These are phyloP conservation scores for Blastocystis sp. DNA, from an alignment of 352 stramenopile genomes.

Conservation along the genomic window DNA sequence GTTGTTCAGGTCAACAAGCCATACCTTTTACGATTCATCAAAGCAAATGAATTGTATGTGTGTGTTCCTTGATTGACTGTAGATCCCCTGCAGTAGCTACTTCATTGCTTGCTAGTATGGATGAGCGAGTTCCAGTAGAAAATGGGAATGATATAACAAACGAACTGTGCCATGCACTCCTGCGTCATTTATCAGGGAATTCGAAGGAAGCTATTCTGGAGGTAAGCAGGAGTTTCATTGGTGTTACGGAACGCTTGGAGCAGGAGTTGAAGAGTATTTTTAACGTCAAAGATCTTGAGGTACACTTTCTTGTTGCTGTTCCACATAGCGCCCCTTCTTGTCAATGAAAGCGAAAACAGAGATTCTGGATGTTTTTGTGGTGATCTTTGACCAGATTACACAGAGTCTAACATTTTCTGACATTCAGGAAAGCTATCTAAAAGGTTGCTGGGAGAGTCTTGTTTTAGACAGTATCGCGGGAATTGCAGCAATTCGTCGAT, in stretches of 20 bases:
- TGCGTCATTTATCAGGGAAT: not conserved
- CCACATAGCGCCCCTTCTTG: not conserved
- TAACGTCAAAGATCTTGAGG: conserved; percentile 20
- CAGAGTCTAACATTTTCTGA: not conserved
- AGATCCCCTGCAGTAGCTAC: not conserved
- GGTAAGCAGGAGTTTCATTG: not conserved
- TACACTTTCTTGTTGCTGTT: not conserved
- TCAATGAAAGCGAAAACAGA: not conserved
- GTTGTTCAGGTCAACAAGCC: not conserved
- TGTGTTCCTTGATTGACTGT: not conserved
- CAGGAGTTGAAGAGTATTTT: not conserved
- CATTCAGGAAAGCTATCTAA: not conserved
- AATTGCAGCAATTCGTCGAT: not conserved
- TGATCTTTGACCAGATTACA: not conserved
- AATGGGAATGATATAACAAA: not conserved
- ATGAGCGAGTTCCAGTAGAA: not conserved
- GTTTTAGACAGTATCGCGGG: not conserved
- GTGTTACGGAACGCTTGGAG: not conserved
- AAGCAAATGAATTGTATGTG: not conserved
- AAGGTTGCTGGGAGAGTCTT: not conserved
- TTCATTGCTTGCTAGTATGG: not conserved
- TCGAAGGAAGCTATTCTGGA: not conserved
- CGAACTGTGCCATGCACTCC: not conserved
- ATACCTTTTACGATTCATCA: not conserved
- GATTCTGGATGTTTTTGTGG: not conserved